These are phyloP conservation scores for Marasmius oreades DNA, from an alignment of 1,284 basidiomycete species.

Conservation along the genomic window DNA sequence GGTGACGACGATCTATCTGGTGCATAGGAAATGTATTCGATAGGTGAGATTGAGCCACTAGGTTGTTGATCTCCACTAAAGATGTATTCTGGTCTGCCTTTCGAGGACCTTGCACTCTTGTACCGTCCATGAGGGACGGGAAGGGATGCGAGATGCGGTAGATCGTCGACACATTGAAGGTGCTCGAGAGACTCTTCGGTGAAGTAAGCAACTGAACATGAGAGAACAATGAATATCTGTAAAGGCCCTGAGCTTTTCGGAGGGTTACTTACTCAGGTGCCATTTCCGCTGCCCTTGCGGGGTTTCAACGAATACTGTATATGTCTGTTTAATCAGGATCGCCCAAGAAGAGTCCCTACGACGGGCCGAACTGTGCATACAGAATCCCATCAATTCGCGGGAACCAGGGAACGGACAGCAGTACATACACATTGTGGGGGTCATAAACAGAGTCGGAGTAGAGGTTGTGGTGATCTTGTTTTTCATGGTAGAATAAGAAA, in stretches of 20 bases:
- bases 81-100: conserved; percentile 48
- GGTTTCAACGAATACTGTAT: conserved; percentile 70
- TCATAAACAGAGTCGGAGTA: conserved; percentile 41
- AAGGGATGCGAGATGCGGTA: conserved; percentile 51
- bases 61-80: conserved; percentile 36
- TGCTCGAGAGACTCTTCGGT: conserved; percentile 61
- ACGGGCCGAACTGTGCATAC: conserved; percentile 23
- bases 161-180: conserved; percentile 59
- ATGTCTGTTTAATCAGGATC: conserved; percentile 73
- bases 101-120: conserved; percentile 61
- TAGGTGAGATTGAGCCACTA: conserved; percentile 1
- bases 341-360: conserved; percentile 31
- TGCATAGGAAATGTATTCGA: conserved; percentile 41
- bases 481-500: conserved; percentile 78
- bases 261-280: conserved; percentile 67
- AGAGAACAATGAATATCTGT: conserved; percentile 2
- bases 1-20: conserved; percentile 24
- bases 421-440: conserved; percentile 33
- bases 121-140: conserved; percentile 65
- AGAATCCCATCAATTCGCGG: neutral
- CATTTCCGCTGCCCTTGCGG: conserved; percentile 67
- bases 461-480: conserved; percentile 45
- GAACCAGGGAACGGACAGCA: conserved; percentile 1
- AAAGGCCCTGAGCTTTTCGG: neutral
- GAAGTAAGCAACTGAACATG: conserved; percentile 64